phyloP scores from a whole-genome alignment of 768 basidiomycete species.

The Boletus eberwhitei region DNA sequence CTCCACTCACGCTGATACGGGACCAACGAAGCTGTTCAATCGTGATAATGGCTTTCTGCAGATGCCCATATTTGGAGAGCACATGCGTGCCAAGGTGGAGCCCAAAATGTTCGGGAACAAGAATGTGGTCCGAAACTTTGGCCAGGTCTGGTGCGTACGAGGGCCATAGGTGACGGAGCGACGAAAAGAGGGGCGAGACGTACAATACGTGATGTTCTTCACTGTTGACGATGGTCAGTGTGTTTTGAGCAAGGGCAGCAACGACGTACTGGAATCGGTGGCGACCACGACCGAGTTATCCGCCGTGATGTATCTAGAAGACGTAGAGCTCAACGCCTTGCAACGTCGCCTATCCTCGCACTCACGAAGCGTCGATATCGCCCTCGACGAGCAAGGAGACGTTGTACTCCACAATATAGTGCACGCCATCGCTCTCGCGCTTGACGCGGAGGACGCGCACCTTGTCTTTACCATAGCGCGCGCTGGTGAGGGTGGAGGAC shows the following conservation, averaged over 20 bases:
- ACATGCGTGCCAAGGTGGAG: constrained; percentile 83
- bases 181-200: constrained; percentile 4
- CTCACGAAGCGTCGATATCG: constrained; percentile 69
- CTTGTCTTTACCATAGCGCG: constrained; percentile 86
- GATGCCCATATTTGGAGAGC: constrained; percentile 75
- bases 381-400: constrained; percentile 82
- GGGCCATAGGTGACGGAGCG: too few relatives aligned
- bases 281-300: constrained; percentile 89
- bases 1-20: constrained; percentile 56
- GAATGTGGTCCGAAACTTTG: constrained; percentile 84
- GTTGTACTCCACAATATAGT: constrained; percentile 82
- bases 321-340: too few relatives aligned
- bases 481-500: constrained; percentile 43
- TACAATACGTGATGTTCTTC: constrained; percentile 68
- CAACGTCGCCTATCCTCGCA: background rate
- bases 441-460: constrained; percentile 86
- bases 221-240: constrained; percentile 35
- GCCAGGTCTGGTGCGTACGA: constrained; percentile 56
- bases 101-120: constrained; percentile 81
- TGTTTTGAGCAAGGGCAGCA: background rate
- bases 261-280: constrained; percentile 79
- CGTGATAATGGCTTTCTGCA: constrained; percentile 65
- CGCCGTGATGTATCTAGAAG: constrained; percentile 72
- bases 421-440: constrained; percentile 53
- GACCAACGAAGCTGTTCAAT: constrained; percentile 84